Evolutionary conservation across 768 basidiomycete species (phyloP).

Genomic region (Hydnum rufescens): DNA sequence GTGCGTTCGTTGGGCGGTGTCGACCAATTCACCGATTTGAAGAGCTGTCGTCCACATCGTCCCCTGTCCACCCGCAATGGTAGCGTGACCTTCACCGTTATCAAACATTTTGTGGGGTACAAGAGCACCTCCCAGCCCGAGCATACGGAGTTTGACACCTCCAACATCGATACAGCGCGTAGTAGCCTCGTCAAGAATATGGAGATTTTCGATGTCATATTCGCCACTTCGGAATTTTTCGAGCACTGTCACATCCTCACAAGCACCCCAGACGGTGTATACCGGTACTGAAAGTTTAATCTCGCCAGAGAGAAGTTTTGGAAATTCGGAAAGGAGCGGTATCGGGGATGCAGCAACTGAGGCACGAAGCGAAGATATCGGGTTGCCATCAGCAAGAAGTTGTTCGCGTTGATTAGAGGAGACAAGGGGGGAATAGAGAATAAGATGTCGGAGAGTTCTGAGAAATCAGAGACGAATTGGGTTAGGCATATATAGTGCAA

Average conservation of each 20-base stretch:
- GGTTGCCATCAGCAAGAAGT: conserved; percentile 53
- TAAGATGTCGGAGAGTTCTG: conserved; percentile 77
- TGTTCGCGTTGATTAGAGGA: conserved; percentile 61
- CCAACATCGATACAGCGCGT: conserved; percentile 81
- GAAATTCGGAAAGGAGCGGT: conserved; percentile 81
- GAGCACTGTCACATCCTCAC: conserved; percentile 82
- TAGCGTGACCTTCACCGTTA: conserved; percentile 82
- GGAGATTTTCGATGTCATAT: conserved; percentile 75
- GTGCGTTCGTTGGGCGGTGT: conserved; percentile 86
- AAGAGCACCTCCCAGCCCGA: conserved; percentile 91
- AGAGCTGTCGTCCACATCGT: conserved; percentile 98
- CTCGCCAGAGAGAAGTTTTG: conserved; percentile 71
- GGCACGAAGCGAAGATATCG: conserved; percentile 45
- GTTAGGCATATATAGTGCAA: too few species aligned
- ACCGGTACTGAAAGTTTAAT: conserved; percentile 85
- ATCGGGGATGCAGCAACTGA: conserved; percentile 35
- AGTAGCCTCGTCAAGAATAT: conserved; percentile 89
- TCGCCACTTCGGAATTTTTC: conserved; percentile 79
- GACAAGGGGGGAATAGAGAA: conserved; percentile 91
- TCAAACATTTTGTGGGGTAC: conserved; percentile 91
- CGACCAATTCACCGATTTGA: conserved; percentile 94
- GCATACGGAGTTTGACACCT: conserved; percentile 77
- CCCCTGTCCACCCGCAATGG: conserved; percentile 95
- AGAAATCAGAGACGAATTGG: too few species aligned
- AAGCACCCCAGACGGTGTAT: conserved; percentile 92